Conservation (phyloP, 129 eudicot species). For the Calendula officinalis region DNA sequence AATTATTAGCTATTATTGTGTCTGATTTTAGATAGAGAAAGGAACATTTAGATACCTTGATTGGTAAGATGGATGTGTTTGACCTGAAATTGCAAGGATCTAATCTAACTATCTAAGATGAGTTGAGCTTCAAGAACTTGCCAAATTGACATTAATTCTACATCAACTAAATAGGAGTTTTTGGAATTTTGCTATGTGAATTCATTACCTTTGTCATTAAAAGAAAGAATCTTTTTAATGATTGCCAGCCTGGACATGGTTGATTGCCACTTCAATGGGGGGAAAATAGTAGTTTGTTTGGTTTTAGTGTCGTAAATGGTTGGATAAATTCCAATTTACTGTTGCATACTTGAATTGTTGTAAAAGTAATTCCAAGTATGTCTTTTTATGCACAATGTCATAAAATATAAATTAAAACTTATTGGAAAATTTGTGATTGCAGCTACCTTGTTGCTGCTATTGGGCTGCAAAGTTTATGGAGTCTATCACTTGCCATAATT, state of each 20-base stretch:
- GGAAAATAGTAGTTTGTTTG: not conserved
- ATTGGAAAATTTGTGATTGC: constrained; percentile 23
- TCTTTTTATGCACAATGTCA: constrained; percentile 2
- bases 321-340: not conserved
- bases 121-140: constrained; percentile 4
- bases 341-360: not conserved
- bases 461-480: constrained; percentile 90
- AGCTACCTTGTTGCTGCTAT: constrained; percentile 94
- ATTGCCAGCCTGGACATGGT: constrained; percentile 1
- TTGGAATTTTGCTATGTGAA: not conserved
- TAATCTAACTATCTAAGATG: not conserved
- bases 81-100: not conserved
- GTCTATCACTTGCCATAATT: constrained; percentile 62
- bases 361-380: not conserved
- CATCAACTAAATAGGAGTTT: constrained; percentile 8
- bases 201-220: not conserved
- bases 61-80: not conserved
- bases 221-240: constrained; percentile 1
- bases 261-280: not conserved
- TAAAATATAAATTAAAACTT: constrained; percentile 12
- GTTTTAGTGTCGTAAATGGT: not conserved
- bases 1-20: not conserved
- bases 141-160: not conserved
- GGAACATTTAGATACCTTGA: not conserved
- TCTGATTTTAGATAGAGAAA: constrained; percentile 13